A percentile compares a stretch with the other conserved stretches of the same genome.
Evolutionary conservation across 495 filamentous ascomycete species (phyloP).

Genomic region (Echria macrotheca): DNA sequence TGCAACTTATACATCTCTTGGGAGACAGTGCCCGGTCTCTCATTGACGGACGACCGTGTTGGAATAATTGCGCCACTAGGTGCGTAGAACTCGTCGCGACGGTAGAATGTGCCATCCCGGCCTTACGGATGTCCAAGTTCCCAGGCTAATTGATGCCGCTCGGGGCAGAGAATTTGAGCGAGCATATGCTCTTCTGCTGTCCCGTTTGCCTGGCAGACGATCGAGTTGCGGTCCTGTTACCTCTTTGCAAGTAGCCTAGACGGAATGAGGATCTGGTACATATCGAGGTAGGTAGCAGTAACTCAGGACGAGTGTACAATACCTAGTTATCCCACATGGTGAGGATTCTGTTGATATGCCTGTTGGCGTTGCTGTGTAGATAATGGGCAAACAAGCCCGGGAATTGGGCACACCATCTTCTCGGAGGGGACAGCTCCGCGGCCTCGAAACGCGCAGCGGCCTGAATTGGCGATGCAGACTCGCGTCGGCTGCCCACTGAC

Average conservation of each 20-base stretch:
- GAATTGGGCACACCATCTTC: not conserved
- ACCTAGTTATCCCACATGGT: no score
- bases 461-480: no score
- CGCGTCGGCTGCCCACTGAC: no score
- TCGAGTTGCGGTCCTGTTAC: no score
- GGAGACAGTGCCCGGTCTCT: not conserved
- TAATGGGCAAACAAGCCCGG: not conserved
- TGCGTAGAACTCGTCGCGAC: not conserved
- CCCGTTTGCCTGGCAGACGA: no score
- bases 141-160: constrained; percentile 6
- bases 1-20: constrained; percentile 5
- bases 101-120: not conserved
- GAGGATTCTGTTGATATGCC: not conserved
- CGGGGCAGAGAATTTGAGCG: not conserved
- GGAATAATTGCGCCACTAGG: constrained; percentile 1
- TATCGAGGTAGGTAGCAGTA: no score
- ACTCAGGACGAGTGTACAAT: no score
- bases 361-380: not conserved
- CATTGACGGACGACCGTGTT: not conserved
- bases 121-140: not conserved
- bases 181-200: no score
- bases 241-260: no score
- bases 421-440: constrained; percentile 12
- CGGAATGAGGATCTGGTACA: no score
- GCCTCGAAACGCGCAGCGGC: no score